Base-by-base conservation (phyloP, 495 filamentous ascomycete species). In the Penicillium riverlandense region DNA sequence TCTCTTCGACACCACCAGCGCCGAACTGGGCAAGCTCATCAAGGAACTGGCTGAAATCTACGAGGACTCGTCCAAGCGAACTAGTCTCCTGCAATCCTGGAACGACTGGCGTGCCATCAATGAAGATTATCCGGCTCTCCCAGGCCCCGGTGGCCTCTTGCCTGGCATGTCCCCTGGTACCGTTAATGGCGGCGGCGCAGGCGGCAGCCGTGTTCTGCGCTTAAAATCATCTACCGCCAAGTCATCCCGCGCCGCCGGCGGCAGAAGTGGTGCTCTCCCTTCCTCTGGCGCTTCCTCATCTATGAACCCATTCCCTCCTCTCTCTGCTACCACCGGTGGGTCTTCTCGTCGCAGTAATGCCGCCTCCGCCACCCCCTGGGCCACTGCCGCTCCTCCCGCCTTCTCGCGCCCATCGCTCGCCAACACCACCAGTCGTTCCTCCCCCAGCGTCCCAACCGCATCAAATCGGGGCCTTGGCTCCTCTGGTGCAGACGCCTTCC, bases 31-130 rank as follows among this genome's bases (percentile, higher is more conserved):
- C 8, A 96, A 90, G 34, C 75, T 97, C 0, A 78, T 97, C 51
- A 87, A 90, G 37, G 94, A 97, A 53, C 81, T 96, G 5, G 87
- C 89, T 13, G 94, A 97, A 4, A 84, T 97, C 14, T 99, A 89
- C 54, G 90, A 97, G 50, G 84, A 90, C 38, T 75, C 82, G 35
- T 55, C 53, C 9, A 96, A 95, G 56, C 78, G 75, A 10, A 80
- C 79, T 8, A 72, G 66, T 3, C 74, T 99, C 1, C 77, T 86
- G 2, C 84, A 79, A 50, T 82, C 90, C 5, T 97, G 90, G 91
- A 86, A 85, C 48, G 86, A 96, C 64, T 94, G 92, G 87, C 87
- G 85, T 11, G 90, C 88, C 8, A 88, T 91, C 55, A 91, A 95
- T 52, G 92, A 96, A 64, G 91, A 98, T 64, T 98, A 96, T 55